Conservation (phyloP, 352 stramenopile genomes). For the Phytophthora cactorum region DNA sequence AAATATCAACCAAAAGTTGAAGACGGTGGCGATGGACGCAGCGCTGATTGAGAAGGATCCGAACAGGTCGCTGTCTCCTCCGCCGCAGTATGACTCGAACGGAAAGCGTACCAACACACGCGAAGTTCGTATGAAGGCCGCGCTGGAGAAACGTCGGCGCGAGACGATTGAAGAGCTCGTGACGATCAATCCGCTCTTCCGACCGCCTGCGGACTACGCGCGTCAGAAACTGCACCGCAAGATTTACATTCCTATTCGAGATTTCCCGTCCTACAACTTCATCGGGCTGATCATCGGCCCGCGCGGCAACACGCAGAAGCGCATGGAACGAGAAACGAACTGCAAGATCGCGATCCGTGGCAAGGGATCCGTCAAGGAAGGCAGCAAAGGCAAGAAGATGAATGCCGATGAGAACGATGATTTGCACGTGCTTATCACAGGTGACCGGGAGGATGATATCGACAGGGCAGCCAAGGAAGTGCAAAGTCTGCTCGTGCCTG, state of each 20-base stretch:
- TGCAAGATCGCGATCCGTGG: conserved; percentile 99
- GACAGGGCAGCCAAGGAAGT: conserved; percentile 90
- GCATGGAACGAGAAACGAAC: conserved; percentile 98
- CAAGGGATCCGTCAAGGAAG: conserved; percentile 97
- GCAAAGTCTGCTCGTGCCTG: conserved; percentile 89
- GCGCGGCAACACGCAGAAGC: conserved; percentile 98
- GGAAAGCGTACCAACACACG: conserved; percentile 97
- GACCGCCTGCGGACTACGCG: conserved; percentile 87
- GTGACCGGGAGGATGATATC: conserved; percentile 89
- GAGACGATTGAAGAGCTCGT: conserved; percentile 96
- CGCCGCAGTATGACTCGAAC: conserved; percentile 95
- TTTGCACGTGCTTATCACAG: conserved; percentile 95
- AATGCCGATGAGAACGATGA: conserved; percentile 97
- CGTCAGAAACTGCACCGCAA: conserved; percentile 95
- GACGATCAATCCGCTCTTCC: conserved; percentile 94
- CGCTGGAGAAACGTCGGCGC: conserved; percentile 90
- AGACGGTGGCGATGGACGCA: conserved; percentile 84
- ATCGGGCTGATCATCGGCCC: conserved; percentile 99
- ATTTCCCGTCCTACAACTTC: conserved; percentile 99
- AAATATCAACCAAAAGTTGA: conserved; percentile 71
- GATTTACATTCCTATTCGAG: conserved; percentile 97
- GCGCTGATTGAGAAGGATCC: conserved; percentile 86
- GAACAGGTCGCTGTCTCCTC: conserved; percentile 91
- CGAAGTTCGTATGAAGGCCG: conserved; percentile 94
- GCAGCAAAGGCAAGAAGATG: conserved; percentile 93